phyloP scores from a whole-genome alignment of 78 protist genomes.

The Dictyostelium firmibasis region DNA sequence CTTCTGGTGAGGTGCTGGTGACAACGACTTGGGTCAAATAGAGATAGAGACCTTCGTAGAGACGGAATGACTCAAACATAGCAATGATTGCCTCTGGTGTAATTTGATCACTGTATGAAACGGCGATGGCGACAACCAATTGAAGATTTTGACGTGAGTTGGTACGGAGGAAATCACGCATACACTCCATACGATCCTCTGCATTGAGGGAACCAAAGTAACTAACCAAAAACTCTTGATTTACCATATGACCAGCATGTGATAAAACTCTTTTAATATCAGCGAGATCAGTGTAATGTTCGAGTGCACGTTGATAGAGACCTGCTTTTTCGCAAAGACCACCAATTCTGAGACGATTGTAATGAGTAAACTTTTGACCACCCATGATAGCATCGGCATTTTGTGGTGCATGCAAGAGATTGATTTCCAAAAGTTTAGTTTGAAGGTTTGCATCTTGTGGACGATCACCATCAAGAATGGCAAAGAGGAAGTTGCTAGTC shows the following conservation, averaged over 20 bases:
- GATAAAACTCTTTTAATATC: conserved; percentile 96
- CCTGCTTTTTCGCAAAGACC: conserved; percentile 98
- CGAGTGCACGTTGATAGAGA: conserved; percentile 97
- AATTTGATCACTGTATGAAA: conserved; percentile 93
- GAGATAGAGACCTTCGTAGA: conserved; percentile 90
- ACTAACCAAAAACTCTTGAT: conserved; percentile 88
- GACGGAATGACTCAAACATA: conserved; percentile 94
- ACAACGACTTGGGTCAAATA: conserved; percentile 88
- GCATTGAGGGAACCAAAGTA: conserved; percentile 93
- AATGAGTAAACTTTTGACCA: conserved; percentile 93
- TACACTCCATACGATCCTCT: conserved; percentile 93
- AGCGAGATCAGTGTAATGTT: conserved; percentile 95
- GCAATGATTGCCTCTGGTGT: conserved; percentile 88
- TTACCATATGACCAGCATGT: conserved; percentile 67
- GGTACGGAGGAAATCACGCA: conserved; percentile 91
- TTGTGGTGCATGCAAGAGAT: conserved; percentile 93
- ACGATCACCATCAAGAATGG: conserved; percentile 92
- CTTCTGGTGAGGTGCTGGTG: conserved; percentile 92
- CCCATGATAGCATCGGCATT: conserved; percentile 98
- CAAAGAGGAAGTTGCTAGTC: conserved; percentile 95
- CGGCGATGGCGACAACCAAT: conserved; percentile 95
- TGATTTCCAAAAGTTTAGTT: conserved; percentile 98
- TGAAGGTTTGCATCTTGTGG: conserved; percentile 95
- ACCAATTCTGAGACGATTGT: conserved; percentile 94
- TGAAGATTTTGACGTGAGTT: conserved; percentile 94